Evolutionary conservation across 352 stramenopile species (phyloP).

Genomic region (Globisporangium megalacanthum): DNA sequence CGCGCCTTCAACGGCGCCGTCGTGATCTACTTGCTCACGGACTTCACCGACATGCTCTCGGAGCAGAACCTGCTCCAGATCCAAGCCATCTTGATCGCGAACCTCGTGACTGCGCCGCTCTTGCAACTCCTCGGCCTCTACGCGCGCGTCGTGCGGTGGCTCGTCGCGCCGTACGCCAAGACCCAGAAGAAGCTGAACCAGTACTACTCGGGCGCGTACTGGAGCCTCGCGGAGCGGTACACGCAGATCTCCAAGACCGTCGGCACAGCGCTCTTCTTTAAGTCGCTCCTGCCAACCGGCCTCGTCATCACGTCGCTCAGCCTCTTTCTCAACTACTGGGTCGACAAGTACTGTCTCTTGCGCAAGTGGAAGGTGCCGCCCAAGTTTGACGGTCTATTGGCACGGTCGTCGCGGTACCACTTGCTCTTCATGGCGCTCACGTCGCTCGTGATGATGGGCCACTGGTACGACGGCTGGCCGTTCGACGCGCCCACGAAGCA

Average conservation of each 20-base stretch:
- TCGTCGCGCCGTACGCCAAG: conserved; percentile 43
- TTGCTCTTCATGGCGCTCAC: conserved; percentile 56
- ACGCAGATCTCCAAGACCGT: conserved; percentile 66
- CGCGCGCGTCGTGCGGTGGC: conserved; percentile 36
- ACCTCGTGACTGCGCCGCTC: conserved; percentile 62
- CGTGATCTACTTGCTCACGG: conserved; percentile 73
- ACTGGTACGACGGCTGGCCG: conserved; percentile 78
- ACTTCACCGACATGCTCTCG: conserved; percentile 59
- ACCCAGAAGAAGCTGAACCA: conserved; percentile 74
- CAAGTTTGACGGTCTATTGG: conserved; percentile 55
- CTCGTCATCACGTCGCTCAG: conserved; percentile 58
- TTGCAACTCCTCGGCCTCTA: conserved; percentile 58
- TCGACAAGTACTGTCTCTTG: conserved; percentile 80
- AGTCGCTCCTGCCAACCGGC: conserved; percentile 54
- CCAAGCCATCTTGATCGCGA: conserved; percentile 71
- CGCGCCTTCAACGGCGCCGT: conserved; percentile 69
- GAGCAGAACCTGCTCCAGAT: conserved; percentile 70
- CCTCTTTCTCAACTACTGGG: conserved; percentile 75
- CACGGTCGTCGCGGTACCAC: conserved; percentile 57
- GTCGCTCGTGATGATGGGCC: conserved; percentile 68
- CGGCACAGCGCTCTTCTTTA: conserved; percentile 62
- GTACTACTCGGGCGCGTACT: conserved; percentile 69
- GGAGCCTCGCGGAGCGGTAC: conserved; percentile 60
- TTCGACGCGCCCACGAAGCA: conserved; percentile 42
- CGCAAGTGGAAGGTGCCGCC: conserved; percentile 69